Conservation (phyloP, 2,329 filamentous ascomycete species). For the Trichoderma guizhouense region DNA sequence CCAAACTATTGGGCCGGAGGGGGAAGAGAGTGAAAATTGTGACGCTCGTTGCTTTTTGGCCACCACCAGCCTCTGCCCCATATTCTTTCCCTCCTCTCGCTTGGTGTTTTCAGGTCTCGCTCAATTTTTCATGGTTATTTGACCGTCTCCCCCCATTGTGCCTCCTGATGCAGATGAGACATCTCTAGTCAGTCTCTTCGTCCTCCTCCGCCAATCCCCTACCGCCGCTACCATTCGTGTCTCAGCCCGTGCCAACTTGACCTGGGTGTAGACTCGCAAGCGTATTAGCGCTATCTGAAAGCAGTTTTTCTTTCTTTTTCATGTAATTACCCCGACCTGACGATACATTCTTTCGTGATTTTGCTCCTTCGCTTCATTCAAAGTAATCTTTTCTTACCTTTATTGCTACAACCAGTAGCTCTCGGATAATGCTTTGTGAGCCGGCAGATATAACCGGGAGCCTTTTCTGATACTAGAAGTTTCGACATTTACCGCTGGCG, state of each 20-base stretch:
- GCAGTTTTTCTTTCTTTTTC: neutral
- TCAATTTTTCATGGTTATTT: neutral
- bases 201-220: slow-evolving; percentile 3
- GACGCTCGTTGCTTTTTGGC: slow-evolving; percentile 2
- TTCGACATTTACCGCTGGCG: slow-evolving; percentile 7
- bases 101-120: neutral
- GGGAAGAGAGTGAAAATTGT: neutral
- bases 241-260: slow-evolving; percentile 11
- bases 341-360: slow-evolving; percentile 10
- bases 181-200: neutral
- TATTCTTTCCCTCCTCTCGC: neutral
- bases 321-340: neutral
- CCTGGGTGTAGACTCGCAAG: neutral
- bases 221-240: slow-evolving; percentile 7
- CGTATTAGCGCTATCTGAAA: neutral
- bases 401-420: neutral
- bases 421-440: slow-evolving; percentile 23
- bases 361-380: neutral
- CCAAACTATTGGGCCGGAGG: slow-evolving; percentile 1
- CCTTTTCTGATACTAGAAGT: slow-evolving; percentile 20
- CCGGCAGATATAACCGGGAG: slow-evolving; percentile 20
- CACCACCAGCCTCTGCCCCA: neutral
- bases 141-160: slow-evolving; percentile 5
- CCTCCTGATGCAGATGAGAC: slow-evolving; percentile 13
- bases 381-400: neutral